phyloP scores from a whole-genome alignment of 345 rosid species.

The Brassica cretica region DNA sequence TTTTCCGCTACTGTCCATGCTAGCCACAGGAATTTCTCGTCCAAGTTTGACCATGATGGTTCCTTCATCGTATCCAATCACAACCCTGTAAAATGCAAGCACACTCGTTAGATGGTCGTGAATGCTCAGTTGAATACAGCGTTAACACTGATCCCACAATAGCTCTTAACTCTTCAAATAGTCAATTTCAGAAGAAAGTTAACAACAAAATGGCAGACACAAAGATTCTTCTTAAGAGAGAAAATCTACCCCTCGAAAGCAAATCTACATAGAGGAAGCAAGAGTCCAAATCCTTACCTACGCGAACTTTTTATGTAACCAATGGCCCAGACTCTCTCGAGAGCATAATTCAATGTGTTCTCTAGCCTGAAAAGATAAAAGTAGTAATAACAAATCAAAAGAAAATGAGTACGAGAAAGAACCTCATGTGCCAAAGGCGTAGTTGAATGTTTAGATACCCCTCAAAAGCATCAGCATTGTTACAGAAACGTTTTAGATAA shows the following conservation, averaged over 20 bases:
- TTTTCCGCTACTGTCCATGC: constrained; percentile 99
- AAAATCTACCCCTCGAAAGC: not conserved
- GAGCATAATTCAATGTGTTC: constrained; percentile 72
- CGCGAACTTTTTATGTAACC: constrained; percentile 85
- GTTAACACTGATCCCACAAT: constrained; percentile 15
- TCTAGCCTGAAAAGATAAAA: constrained; percentile 58
- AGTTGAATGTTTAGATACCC: not conserved
- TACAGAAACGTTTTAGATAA: not conserved
- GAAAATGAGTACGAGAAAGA: constrained; percentile 12
- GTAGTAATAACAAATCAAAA: not conserved
- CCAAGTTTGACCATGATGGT: constrained; percentile 85
- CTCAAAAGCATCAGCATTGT: constrained; percentile 1
- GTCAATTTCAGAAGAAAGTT: not conserved
- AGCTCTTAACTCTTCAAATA: constrained; percentile 1
- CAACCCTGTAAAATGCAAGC: constrained; percentile 58
- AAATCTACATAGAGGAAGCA: constrained; percentile 10
- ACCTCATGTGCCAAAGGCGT: not conserved
- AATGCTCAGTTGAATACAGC: not conserved
- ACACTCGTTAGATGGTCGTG: constrained; percentile 16
- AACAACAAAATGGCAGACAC: constrained; percentile 9
- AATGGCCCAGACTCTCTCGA: constrained; percentile 96
- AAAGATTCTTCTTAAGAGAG: not conserved
- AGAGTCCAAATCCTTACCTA: constrained; percentile 53
- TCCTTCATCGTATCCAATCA: constrained; percentile 65
- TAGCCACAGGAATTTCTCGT: constrained; percentile 97